Percentiles rank a stretch among this genome's conserved stretches.
Conservation (phyloP, 345 rosid genomes). For the Linum tenue region DNA sequence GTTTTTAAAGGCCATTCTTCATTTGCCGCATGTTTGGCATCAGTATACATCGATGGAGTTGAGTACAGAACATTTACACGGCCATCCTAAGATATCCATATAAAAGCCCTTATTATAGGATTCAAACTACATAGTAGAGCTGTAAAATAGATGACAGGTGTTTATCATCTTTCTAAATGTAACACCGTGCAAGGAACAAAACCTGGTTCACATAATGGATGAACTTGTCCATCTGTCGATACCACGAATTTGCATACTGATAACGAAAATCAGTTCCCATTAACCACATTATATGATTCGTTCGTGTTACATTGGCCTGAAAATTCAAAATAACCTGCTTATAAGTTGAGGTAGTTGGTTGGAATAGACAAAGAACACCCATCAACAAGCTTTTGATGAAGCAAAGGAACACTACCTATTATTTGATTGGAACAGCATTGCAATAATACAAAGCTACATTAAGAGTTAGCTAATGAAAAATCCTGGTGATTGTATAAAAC, state of each 20-base stretch:
- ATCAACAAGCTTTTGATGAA: not conserved
- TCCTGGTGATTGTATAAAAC: not conserved
- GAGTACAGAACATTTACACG: slow-evolving; percentile 94
- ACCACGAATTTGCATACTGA: slow-evolving; percentile 93
- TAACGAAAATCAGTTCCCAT: slow-evolving; percentile 99
- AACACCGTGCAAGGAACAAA: not conserved
- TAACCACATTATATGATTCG: slow-evolving; percentile 88
- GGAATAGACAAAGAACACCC: not conserved
- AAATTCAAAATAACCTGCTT: slow-evolving; percentile 11
- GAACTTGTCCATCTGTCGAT: slow-evolving; percentile 85
- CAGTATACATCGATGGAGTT: slow-evolving; percentile 92
- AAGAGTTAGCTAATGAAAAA: not conserved
- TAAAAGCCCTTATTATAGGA: slow-evolving; percentile 9
- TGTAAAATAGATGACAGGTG: not conserved
- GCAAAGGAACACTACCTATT: not conserved
- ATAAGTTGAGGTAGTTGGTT: not conserved
- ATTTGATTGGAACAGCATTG: not conserved
- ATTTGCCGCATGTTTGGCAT: slow-evolving; percentile 73
- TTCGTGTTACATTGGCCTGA: slow-evolving; percentile 88
- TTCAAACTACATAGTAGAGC: not conserved
- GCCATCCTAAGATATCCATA: slow-evolving; percentile 57
- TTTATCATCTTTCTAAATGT: not conserved
- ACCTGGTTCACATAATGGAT: slow-evolving; percentile 94
- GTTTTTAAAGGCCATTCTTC: slow-evolving; percentile 81
- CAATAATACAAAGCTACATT: not conserved